A percentile compares a stretch with the other conserved stretches of the same genome.
Conservation (phyloP, 305 asterid genomes). For the Lippia alba region DNA sequence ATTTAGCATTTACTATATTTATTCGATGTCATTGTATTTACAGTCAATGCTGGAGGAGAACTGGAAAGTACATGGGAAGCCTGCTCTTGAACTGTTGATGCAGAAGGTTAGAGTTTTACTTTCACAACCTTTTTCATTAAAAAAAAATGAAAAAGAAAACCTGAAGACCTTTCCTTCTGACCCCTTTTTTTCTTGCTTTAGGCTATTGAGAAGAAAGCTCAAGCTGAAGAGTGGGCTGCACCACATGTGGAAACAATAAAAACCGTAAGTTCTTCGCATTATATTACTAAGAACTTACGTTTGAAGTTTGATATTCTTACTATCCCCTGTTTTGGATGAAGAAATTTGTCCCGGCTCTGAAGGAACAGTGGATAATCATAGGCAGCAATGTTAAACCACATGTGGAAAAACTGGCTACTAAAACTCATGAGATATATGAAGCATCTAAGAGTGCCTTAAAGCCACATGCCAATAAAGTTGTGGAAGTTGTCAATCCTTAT, state of each 20-base stretch:
- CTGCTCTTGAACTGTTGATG: constrained; percentile 55
- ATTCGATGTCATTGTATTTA: constrained; percentile 22
- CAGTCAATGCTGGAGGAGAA: constrained; percentile 64
- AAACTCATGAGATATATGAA: constrained; percentile 58
- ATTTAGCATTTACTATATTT: constrained; percentile 16
- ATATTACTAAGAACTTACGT: background rate
- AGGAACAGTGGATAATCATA: constrained; percentile 65
- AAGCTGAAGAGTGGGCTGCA: constrained; percentile 74
- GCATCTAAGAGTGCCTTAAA: constrained; percentile 51
- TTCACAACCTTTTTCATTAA: background rate
- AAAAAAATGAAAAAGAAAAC: background rate
- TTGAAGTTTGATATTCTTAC: background rate
- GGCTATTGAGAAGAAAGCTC: constrained; percentile 70
- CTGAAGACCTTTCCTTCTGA: background rate
- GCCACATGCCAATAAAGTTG: constrained; percentile 57
- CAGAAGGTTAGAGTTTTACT: constrained; percentile 54
- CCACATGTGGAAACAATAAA: constrained; percentile 67
- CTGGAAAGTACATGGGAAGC: constrained; percentile 77
- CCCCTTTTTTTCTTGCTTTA: constrained; percentile 28
- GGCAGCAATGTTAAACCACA: constrained; percentile 49
- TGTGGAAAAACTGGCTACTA: constrained; percentile 49
- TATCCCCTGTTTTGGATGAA: constrained; percentile 34
- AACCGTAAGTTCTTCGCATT: constrained; percentile 56
- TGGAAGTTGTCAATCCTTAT: constrained; percentile 72
- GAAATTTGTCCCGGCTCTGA: constrained; percentile 74